phyloP scores from a whole-genome alignment of 2,329 filamentous ascomycete species.

The Fusarium proliferatum region DNA sequence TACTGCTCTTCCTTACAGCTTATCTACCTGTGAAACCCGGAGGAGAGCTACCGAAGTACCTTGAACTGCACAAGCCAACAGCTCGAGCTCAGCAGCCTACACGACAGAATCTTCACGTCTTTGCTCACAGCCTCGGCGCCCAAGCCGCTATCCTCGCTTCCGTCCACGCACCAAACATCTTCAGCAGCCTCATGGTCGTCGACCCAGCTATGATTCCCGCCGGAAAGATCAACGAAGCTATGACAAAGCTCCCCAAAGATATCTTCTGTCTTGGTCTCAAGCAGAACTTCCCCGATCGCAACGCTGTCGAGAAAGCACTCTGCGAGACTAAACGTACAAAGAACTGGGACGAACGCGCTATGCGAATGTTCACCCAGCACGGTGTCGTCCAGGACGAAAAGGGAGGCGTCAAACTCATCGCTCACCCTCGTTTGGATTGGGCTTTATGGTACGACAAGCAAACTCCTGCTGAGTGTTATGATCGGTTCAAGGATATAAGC shows the following conservation, averaged over 20 bases:
- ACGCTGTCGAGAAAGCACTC: fast-evolving
- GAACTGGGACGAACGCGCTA: background rate
- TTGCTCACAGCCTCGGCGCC: background rate
- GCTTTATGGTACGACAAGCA: background rate
- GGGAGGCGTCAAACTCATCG: background rate
- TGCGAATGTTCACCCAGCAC: background rate
- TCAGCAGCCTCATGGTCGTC: background rate
- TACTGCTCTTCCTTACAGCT: background rate
- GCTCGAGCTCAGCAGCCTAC: background rate
- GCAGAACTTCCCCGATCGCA: background rate
- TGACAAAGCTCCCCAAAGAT: background rate
- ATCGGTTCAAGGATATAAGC: background rate
- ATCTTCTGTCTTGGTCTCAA: background rate
- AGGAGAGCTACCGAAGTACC: background rate
- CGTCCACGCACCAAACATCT: background rate
- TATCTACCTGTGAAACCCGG: background rate
- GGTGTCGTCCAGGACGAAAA: background rate
- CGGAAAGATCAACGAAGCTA: background rate
- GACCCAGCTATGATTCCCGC: background rate
- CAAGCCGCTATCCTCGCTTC: background rate
- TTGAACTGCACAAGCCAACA: background rate
- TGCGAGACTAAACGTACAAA: background rate
- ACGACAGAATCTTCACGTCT: background rate
- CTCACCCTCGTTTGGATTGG: background rate
- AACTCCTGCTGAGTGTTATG: background rate